phyloP scores from a whole-genome alignment of 495 filamentous ascomycete genomes.

The Podospora didyma region DNA sequence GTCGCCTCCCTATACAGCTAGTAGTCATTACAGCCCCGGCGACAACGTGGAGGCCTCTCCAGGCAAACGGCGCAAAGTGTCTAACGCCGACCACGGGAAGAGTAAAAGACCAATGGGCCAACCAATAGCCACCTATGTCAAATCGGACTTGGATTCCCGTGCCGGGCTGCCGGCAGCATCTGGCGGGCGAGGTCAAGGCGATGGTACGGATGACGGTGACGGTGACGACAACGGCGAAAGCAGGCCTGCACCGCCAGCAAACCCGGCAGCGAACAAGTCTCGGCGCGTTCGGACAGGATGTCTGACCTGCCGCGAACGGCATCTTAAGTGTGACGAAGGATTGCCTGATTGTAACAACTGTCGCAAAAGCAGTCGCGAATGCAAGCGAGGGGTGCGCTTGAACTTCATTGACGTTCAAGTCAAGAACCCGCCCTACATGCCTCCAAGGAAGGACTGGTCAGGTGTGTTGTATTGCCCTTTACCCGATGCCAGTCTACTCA shows the following conservation, averaged over 20 bases:
- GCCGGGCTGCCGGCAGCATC: background rate
- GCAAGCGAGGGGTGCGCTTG: conserved; percentile 80
- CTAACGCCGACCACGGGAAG: background rate
- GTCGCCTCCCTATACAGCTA: conserved; percentile 29
- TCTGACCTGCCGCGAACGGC: conserved; percentile 70
- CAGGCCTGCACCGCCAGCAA: conserved; percentile 14
- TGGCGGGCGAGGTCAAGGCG: background rate
- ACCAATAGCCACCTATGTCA: background rate
- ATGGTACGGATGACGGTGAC: conserved; percentile 17
- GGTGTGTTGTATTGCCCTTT: conserved; percentile 38
- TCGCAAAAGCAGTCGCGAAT: conserved; percentile 77
- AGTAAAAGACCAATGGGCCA: background rate
- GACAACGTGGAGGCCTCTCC: conserved; percentile 21
- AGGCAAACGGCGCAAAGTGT: conserved; percentile 23
- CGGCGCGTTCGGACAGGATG: conserved; percentile 73
- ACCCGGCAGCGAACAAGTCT: conserved; percentile 48
- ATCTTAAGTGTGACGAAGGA: conserved; percentile 72
- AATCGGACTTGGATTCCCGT: background rate
- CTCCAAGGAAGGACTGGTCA: conserved; percentile 61
- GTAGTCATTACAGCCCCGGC: conserved; percentile 21
- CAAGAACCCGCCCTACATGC: conserved; percentile 61
- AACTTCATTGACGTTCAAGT: conserved; percentile 90
- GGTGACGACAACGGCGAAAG: conserved; percentile 2
- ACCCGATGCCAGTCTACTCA: conserved; percentile 4
- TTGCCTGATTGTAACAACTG: conserved; percentile 80